Evolutionary conservation across 2,329 filamentous ascomycete genomes (phyloP), one percentile per base, ranked within the genome.

Genomic region (Grosmannia clavigera): DNA sequence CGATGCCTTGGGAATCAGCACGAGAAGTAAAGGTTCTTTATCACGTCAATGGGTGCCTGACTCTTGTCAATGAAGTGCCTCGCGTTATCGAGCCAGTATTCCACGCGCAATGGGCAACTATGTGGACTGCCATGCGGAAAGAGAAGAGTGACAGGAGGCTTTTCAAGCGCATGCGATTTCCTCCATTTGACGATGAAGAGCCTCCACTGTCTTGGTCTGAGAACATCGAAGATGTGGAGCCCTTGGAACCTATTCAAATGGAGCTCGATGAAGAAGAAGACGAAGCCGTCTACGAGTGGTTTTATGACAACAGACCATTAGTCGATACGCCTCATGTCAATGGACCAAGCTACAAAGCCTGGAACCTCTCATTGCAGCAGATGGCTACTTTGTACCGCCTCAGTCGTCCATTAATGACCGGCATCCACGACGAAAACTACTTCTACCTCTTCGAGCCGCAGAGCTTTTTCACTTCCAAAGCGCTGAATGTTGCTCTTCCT

Each of bases 101-200:
- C 73, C 92, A 96, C 71, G 94, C 94, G 61, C 94, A 99, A 72
- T 99, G 94, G 94, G 94, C 94, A 14, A 95, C 92, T 59, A 99
- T 99, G 94, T 99, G 94, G 94, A 86, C 95, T 31, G 90, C 88
- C 53, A 99, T 99, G 94, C 85, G 94, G 67, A 88, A 95, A 67
- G 94, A 99, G 72, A 99, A 99, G 80, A 94, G 91, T 70, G 94
- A 99, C 69, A 80, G 94, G 73, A 80, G 92, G 70, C 84, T 97
- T 67, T 99, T 99, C 80, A 99, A 99, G 78, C 85, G 94, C 65
- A 99, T 99, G 94, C 85, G 95, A 67, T 99, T 99, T 68, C 94
- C 94, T 22, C 95, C 95, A 0, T 99, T 99, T 67, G 94, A 99
- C 67, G 95, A 99, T 69, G 94, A 99, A 76, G 94, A 99, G 70